phyloP scores from a whole-genome alignment of 176 grass and related monocot species.

The bread wheat (Triticum aestivum) region DNA sequence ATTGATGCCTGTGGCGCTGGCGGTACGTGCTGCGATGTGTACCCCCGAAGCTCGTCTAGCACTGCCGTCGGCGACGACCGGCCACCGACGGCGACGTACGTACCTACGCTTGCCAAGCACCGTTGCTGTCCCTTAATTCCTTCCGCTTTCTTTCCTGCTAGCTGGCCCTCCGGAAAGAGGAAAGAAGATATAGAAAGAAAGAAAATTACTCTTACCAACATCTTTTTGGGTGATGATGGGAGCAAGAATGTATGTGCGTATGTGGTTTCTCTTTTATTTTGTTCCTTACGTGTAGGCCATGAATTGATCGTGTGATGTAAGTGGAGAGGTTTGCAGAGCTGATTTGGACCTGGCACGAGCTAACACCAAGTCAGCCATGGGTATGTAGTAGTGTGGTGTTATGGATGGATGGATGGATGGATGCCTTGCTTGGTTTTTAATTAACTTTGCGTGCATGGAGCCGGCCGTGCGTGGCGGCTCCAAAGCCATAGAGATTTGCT shows the following conservation, averaged over 20 bases:
- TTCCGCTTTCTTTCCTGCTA: background rate
- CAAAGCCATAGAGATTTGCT: slow-evolving; percentile 22
- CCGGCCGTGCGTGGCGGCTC: background rate
- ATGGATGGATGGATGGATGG: background rate
- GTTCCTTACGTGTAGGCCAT: background rate
- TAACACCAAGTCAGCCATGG: slow-evolving; percentile 18
- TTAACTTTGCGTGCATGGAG: slow-evolving; percentile 20
- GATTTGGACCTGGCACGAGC: slow-evolving; percentile 48
- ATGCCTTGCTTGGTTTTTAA: slow-evolving; percentile 43
- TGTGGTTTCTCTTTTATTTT: slow-evolving; percentile 30
- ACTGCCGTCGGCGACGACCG: background rate
- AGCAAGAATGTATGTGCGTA: background rate
- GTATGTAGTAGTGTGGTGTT: background rate
- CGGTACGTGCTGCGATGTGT: slow-evolving; percentile 31
- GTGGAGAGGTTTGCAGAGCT: background rate
- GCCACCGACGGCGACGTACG: slow-evolving; percentile 8
- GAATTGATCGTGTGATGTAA: background rate
- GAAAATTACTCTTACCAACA: background rate
- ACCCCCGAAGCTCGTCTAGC: background rate
- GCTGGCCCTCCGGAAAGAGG: background rate
- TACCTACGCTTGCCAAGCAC: background rate
- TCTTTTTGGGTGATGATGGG: background rate
- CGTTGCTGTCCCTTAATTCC: background rate
- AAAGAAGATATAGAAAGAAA: background rate
- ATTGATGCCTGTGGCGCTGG: background rate